Base-by-base conservation (phyloP, 495 filamentous ascomycete genomes). In the Xylaria castorea region DNA sequence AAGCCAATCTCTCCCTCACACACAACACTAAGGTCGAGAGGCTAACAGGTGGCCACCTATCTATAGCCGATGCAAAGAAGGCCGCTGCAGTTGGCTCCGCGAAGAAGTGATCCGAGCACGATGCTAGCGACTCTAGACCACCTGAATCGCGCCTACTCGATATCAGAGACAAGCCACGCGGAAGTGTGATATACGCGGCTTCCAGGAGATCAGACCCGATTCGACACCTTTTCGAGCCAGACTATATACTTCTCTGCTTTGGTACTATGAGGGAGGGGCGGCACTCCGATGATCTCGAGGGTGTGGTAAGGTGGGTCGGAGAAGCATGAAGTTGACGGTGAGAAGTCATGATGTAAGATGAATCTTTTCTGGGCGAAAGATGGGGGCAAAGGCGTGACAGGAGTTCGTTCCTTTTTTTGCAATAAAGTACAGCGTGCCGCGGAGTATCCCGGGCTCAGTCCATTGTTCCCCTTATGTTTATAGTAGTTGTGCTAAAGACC, bases 11-110 rank as follows among this genome's bases (percentile, higher is more conserved):
- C 50, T 62, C 40, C 14, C 9, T 55, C 4, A 20, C 48, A 5
- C 48, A 57, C 38, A 25, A 11, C 30, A 30, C 32, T 20, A 7
- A 20, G 18, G 46, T 30, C 64, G 6, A 63, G 42, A 66, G 25
- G 63, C 69, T 71, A 64, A 71, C 50, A 25, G 3, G 11, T 8
- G 22, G 38, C 22, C 11, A 32, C n/a, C 46, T n/a, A 14, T 32
- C 50, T 38, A 25, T 72, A 88, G 86, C 86, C 78, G 83, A 88
- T 72, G 86, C 85, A 40, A 87, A 83, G 79, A 86, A 84, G 69
- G 76, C 75, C n/a, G 80, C 81, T 36, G 75, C 73, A 38, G 76
- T 58, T 32, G 75, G 57, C 44, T 79, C 76, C 50, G 80, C 79
- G 46, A 78, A 80, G 73, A 79, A 79, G n/a, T 77, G 74, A 50